Base-by-base conservation (phyloP, 2,329 filamentous ascomycete species). In the Clathrospora elynae region DNA sequence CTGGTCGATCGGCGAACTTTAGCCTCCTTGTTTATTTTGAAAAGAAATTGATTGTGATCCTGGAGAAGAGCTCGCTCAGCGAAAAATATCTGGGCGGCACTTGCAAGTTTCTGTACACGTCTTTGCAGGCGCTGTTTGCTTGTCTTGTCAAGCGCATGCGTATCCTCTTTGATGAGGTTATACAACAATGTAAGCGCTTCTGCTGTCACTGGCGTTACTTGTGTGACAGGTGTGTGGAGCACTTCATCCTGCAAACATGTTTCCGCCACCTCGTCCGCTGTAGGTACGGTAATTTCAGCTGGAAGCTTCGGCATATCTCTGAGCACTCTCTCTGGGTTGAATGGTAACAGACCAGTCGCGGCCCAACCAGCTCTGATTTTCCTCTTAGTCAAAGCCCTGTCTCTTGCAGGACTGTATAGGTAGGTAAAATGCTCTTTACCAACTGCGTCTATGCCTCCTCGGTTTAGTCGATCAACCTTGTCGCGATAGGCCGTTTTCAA, bases 301-400 rank as follows among this genome's bases (percentile, higher is more conserved):
- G 37, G 46, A 2, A 53, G 61, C 35, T 55, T 58, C n/a, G 43
- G 59, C 12, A 57, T 60, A 46, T 49, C 38, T 48, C 39, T 50
- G 8, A 68, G 55, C 33, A 68, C 64, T 47, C 54, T 65, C n/a
- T 64, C 24, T 53, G 49, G 60, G 42, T 67, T 65, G 32, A 65
- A 66, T 9, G 54, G 62, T 25, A 53, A 59, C 18, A 65, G 44
- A 23, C 62, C 55, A 36, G 44, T 51, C 17, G 48, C 59, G 34
- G 55, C 47, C 49, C 32, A 68, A 2, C 47, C 62, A 14, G 58
- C 35, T 7, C 30, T 49, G 37, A 69, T 68, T 41, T 69, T 71
- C 47, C 48, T 62, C 16, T 17, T 16, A 2, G 55, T 65, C 5
- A 65, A 40, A 10, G 57, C 62, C 29, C 10, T 50, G 18, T 49